These are phyloP conservation scores for Basidiobolus heterosporus DNA, from an alignment of 371 early-diverging fungal genomes.

Conservation along the genomic window DNA sequence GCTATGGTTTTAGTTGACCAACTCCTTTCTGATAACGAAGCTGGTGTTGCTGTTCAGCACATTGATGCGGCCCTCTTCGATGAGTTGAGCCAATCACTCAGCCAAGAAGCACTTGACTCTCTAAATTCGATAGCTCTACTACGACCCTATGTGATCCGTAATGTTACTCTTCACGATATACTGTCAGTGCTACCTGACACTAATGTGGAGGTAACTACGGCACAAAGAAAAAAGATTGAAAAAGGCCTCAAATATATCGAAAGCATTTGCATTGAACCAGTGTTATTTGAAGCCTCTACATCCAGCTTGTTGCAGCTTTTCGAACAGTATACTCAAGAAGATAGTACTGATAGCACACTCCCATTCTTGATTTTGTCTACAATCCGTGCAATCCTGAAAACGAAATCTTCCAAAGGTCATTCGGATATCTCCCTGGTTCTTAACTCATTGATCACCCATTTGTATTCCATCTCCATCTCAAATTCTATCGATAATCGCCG, in stretches of 20 bases:
- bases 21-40: conserved; percentile 39
- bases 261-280: conserved; percentile 9
- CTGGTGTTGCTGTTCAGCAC: conserved; percentile 9
- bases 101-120: conserved; percentile 14
- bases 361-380: conserved; percentile 22
- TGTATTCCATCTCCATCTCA: too few species aligned
- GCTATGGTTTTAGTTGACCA: conserved; percentile 36
- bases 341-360: conserved; percentile 12
- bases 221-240: too few species aligned
- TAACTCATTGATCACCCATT: too few species aligned
- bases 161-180: conserved; percentile 14
- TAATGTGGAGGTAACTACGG: conserved; percentile 10
- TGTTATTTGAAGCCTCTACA: conserved; percentile 14
- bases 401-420: conserved; percentile 21
- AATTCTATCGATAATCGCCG: too few species aligned
- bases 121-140: conserved; percentile 13
- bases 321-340: not conserved
- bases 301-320: not conserved
- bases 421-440: conserved; percentile 12
- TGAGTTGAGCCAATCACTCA: conserved; percentile 1
- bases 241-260: too few species aligned
- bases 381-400: conserved; percentile 19
- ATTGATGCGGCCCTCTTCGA: conserved; percentile 18
- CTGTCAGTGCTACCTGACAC: conserved; percentile 14
- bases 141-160: conserved; percentile 12